Evolutionary conservation across 2,329 filamentous ascomycete species (phyloP), one percentile per base, ranked within the genome.

Genomic region (Microcyclospora tardicrescens): DNA sequence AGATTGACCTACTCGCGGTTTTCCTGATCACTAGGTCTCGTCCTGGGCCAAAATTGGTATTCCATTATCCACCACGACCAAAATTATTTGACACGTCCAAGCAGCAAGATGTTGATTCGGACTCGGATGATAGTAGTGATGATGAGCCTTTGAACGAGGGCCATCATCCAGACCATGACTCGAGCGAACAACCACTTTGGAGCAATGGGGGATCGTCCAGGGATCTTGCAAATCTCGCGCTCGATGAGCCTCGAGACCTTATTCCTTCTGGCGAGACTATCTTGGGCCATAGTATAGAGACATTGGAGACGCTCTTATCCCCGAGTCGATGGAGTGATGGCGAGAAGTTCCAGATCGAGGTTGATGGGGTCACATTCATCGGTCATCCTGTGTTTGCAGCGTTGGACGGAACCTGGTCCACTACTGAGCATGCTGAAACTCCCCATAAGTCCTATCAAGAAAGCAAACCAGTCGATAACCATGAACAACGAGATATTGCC

Each of bases 321-420:
- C 85, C 86, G 0, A 75, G 76, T 8, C 37, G 47, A 16, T 58
- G 54, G 49, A 70, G 76, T 10, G 73, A 79, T 8, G 85, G 83
- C 58, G 81, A 91, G 62, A 93, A 89, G 16, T 93, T 93, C 53
- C 83, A 93, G 57, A 69, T 93, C 42, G 81, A 79, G 0, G 67
- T 94, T 8, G 84, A 93, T 52, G 80, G 84, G 34, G 66, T 89
- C 31, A 77, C 79, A 41, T 91, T 84, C 54, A 68, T 93, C 13
- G 85, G 85, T 1, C 85, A 84, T 60, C 86, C 86, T 4, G 75
- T 93, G 31, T 85, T 87, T 59, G 81, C 85, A 30, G 77, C 79
- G 1, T 77, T 84, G 50, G 82, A 84, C 79, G 64, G 54, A 5
- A 40, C 39, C 9, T 58, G 56, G 59, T 40, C 42, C 10, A 10